Conservation (phyloP, 768 basidiomycete species). For the Crucibulum laeve region DNA sequence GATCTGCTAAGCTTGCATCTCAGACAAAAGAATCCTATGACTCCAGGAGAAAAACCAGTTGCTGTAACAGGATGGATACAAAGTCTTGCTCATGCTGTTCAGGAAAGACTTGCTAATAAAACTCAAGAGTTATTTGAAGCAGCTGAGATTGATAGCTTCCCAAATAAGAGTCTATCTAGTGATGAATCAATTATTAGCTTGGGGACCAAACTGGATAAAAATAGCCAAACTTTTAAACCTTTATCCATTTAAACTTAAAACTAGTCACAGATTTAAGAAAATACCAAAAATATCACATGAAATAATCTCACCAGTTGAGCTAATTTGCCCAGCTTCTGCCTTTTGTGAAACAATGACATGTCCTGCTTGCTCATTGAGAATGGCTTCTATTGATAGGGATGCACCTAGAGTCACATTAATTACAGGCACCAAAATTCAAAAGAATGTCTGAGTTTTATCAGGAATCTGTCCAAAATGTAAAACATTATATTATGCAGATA, state of each 20-base stretch:
- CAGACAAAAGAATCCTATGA: not conserved
- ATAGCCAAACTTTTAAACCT: not conserved
- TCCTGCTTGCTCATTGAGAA: not conserved
- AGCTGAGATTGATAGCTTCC: not conserved
- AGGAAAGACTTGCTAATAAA: not conserved
- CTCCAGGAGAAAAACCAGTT: not conserved
- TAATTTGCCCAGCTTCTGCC: conserved; percentile 5
- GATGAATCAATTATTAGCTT: too few relatives aligned
- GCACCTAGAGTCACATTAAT: not conserved
- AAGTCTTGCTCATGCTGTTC: not conserved
- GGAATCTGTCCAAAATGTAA: conserved; percentile 1
- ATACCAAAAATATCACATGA: not conserved
- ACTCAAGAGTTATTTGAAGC: not conserved
- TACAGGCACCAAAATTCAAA: not conserved
- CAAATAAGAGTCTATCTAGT: too few relatives aligned
- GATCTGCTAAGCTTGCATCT: not conserved
- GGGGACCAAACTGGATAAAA: too few relatives aligned
- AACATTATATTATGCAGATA: conserved; percentile 1
- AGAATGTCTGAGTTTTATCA: not conserved
- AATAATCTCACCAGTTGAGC: conserved; percentile 2
- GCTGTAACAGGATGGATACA: not conserved
- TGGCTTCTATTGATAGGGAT: conserved; percentile 2
- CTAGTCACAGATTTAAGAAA: not conserved
- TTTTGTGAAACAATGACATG: conserved; percentile 4
- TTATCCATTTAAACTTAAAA: not conserved